Conservation (phyloP, 2,329 filamentous ascomycete species). For the Cladobotryum protrusum region DNA sequence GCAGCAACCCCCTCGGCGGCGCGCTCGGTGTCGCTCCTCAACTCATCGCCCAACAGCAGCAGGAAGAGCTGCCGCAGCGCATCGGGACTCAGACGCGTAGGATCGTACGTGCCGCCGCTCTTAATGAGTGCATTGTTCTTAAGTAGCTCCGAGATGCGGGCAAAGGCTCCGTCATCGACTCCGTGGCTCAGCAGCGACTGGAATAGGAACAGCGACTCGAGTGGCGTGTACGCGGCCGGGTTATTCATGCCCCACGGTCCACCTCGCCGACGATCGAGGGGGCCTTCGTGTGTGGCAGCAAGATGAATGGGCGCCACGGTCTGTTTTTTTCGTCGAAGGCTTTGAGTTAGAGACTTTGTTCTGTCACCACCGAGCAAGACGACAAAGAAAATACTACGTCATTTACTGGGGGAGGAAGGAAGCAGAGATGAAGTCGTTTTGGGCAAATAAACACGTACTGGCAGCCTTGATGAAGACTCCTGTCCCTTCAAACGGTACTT, state of each 20-base stretch:
- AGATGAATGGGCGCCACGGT: slow-evolving; percentile 52
- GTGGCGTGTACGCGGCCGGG: slow-evolving; percentile 65
- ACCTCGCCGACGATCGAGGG: slow-evolving; percentile 52
- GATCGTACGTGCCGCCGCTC: slow-evolving; percentile 65
- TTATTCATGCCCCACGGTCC: slow-evolving; percentile 51
- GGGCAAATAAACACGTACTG: slow-evolving; percentile 24
- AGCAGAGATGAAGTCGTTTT: neutral
- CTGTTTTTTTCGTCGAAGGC: slow-evolving; percentile 13
- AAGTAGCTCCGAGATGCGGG: slow-evolving; percentile 66
- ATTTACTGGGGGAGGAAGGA: slow-evolving; percentile 14
- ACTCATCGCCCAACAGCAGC: slow-evolving; percentile 67
- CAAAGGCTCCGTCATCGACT: slow-evolving; percentile 59
- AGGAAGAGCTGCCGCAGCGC: slow-evolving; percentile 75
- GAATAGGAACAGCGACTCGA: slow-evolving; percentile 82
- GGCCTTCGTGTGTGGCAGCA: slow-evolving; percentile 45
- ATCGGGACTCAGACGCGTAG: slow-evolving; percentile 66
- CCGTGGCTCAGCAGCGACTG: slow-evolving; percentile 68
- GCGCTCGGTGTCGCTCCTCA: slow-evolving; percentile 44
- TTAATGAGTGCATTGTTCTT: slow-evolving; percentile 68
- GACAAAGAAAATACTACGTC: slow-evolving; percentile 17
- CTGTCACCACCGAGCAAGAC: neutral
- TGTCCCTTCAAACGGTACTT: slow-evolving; percentile 20
- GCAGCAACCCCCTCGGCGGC: slow-evolving; percentile 17
- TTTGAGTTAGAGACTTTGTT: neutral
- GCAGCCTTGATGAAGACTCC: slow-evolving; percentile 24